These are phyloP conservation scores for Asparagopsis taxiformis DNA, from an alignment of 31 red algal species.

Conservation along the genomic window DNA sequence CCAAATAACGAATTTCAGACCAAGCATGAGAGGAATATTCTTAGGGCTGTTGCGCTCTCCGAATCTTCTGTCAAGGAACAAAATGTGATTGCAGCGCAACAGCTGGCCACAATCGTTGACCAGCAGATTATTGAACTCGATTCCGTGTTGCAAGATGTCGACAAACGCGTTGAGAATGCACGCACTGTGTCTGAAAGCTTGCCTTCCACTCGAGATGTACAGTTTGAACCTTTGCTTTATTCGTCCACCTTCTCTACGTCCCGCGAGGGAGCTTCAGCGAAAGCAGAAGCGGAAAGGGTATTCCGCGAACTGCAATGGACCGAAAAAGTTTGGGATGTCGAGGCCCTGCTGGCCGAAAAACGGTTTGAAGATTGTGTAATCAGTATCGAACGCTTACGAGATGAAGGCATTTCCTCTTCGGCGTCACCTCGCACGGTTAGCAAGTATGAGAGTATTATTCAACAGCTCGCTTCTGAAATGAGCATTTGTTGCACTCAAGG, in stretches of 20 bases:
- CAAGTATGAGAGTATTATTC: constrained; percentile 23
- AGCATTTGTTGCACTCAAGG: constrained; percentile 13
- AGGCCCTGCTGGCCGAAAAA: constrained; percentile 43
- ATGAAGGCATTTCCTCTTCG: constrained; percentile 5
- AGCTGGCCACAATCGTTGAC: constrained; percentile 43
- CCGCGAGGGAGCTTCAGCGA: not conserved
- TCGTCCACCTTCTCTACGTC: not conserved
- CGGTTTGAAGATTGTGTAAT: constrained; percentile 46
- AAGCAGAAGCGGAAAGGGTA: constrained; percentile 33
- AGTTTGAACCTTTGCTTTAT: constrained; percentile 42
- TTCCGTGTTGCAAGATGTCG: constrained; percentile 24
- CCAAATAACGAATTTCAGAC: constrained; percentile 56
- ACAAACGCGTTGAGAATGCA: constrained; percentile 31
- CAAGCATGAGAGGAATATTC: constrained; percentile 47
- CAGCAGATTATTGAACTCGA: constrained; percentile 33
- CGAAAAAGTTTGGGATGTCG: constrained; percentile 60
- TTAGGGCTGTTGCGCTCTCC: constrained; percentile 50
- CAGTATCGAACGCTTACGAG: constrained; percentile 11
- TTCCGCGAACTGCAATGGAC: constrained; percentile 44
- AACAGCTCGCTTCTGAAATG: constrained; percentile 40
- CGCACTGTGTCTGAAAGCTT: constrained; percentile 20
- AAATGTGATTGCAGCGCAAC: constrained; percentile 42
- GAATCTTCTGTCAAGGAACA: constrained; percentile 55
- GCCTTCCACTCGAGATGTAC: constrained; percentile 22
- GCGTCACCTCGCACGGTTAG: constrained; percentile 14